Conservation (phyloP, 176 grass and related monocot species). For the Puccinellia tenuiflora region DNA sequence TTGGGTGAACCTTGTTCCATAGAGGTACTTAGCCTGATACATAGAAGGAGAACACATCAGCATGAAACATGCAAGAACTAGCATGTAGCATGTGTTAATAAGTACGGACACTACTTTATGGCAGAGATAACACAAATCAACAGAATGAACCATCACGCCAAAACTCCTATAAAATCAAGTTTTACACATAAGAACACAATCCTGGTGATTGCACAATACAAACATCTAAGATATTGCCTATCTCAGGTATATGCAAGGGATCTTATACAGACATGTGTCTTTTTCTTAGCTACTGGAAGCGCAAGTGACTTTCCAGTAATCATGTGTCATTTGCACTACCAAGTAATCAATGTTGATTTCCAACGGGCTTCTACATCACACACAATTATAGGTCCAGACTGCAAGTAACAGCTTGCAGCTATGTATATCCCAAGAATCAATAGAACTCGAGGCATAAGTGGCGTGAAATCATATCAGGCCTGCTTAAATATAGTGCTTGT, state of each 20-base stretch:
- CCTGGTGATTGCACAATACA: not conserved
- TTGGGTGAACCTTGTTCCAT: constrained; percentile 60
- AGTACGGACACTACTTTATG: not conserved
- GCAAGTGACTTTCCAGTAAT: not conserved
- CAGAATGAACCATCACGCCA: not conserved
- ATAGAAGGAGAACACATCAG: constrained; percentile 15
- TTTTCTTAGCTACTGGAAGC: not conserved
- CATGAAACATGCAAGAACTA: constrained; percentile 5
- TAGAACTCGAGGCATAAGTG: not conserved
- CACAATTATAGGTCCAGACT: not conserved
- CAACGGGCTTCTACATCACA: not conserved
- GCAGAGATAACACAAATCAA: not conserved
- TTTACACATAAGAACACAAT: not conserved
- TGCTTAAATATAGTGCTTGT: constrained; percentile 99
- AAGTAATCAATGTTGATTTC: not conserved
- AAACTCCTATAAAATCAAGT: not conserved
- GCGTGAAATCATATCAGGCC: constrained; percentile 26
- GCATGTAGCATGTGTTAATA: not conserved
- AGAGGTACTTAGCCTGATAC: constrained; percentile 77
- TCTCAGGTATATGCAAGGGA: not conserved
- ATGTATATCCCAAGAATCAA: not conserved
- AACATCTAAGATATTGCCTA: not conserved
- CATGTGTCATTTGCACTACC: not conserved
- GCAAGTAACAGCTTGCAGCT: not conserved
- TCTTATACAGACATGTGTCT: not conserved